phyloP scores from a whole-genome alignment of 2,329 filamentous ascomycete genomes.

The Clarireedia paspali region DNA sequence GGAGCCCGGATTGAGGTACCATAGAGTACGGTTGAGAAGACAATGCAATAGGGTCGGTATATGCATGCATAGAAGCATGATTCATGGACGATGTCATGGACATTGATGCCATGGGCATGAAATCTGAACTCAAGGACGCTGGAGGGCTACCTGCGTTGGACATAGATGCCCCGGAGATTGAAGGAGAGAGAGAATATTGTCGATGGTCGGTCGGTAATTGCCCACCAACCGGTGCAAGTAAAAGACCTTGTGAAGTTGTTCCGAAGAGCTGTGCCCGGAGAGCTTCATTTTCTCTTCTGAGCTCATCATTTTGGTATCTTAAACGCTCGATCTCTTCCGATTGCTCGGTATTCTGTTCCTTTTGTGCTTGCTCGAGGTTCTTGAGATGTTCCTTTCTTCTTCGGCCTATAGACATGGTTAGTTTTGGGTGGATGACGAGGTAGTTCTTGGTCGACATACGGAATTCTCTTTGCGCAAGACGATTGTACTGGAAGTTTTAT shows the following conservation, averaged over 20 bases:
- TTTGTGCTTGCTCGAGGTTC: conserved; percentile 35
- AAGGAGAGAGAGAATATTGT: conserved; percentile 29
- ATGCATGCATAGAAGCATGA: conserved; percentile 25
- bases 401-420: conserved; percentile 30
- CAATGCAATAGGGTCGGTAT: conserved; percentile 24
- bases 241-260: conserved; percentile 24
- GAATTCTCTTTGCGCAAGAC: conserved; percentile 37
- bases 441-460: conserved; percentile 28
- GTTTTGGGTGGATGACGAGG: not conserved
- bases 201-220: conserved; percentile 20
- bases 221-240: conserved; percentile 20
- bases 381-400: conserved; percentile 37
- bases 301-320: conserved; percentile 33
- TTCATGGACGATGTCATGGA: conserved; percentile 29
- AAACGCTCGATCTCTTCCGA: conserved; percentile 35
- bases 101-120: conserved; percentile 28
- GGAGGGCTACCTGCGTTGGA: conserved; percentile 27
- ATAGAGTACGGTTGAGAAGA: conserved; percentile 29
- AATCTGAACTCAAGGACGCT: conserved; percentile 23
- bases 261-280: conserved; percentile 31
- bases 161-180: conserved; percentile 27
- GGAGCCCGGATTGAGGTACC: conserved; percentile 30
- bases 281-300: conserved; percentile 34
- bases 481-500: conserved; percentile 29
- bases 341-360: conserved; percentile 32